A percentile compares a stretch with the other conserved stretches of the same genome.
Evolutionary conservation across 768 basidiomycete species (phyloP).

Genomic region (Kwoniella pini): DNA sequence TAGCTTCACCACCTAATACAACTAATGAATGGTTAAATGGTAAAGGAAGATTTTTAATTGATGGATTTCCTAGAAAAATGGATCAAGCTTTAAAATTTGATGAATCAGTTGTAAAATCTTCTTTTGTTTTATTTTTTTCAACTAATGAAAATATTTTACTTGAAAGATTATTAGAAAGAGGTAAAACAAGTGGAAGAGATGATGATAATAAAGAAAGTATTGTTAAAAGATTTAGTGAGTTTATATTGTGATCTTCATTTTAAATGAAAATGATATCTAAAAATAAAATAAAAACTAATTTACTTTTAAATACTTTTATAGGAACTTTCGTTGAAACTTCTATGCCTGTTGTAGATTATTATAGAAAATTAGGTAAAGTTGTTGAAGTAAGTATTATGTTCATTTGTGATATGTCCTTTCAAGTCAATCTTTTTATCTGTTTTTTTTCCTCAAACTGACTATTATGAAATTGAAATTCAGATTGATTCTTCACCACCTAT

Average conservation of each 20-base stretch:
- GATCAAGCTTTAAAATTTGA: constrained; percentile 95
- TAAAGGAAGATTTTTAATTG: constrained; percentile 84
- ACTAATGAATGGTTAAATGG: constrained; percentile 63
- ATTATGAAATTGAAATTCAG: too few relatives aligned
- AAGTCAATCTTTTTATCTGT: too few relatives aligned
- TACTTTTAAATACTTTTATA: constrained; percentile 8
- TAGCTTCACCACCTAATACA: constrained; percentile 55
- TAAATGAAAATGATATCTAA: too few relatives aligned
- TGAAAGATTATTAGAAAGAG: constrained; percentile 78
- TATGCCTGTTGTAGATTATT: constrained; percentile 91
- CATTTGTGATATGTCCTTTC: neutral
- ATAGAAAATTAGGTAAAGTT: constrained; percentile 68
- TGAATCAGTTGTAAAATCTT: constrained; percentile 75
- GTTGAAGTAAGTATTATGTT: constrained; percentile 64
- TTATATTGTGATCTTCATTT: neutral
- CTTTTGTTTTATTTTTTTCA: constrained; percentile 78
- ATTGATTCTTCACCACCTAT: constrained; percentile 60
- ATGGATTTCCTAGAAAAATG: constrained; percentile 98
- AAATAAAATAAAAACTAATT: neutral
- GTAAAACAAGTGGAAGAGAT: constrained; percentile 90
- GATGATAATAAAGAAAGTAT: constrained; percentile 95
- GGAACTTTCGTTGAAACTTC: constrained; percentile 83
- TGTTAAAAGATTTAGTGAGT: constrained; percentile 90
- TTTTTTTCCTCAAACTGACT: too few relatives aligned
- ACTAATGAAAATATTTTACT: constrained; percentile 88